Conservation (phyloP, 2,329 filamentous ascomycete species). For the Escovopsis weberi region DNA sequence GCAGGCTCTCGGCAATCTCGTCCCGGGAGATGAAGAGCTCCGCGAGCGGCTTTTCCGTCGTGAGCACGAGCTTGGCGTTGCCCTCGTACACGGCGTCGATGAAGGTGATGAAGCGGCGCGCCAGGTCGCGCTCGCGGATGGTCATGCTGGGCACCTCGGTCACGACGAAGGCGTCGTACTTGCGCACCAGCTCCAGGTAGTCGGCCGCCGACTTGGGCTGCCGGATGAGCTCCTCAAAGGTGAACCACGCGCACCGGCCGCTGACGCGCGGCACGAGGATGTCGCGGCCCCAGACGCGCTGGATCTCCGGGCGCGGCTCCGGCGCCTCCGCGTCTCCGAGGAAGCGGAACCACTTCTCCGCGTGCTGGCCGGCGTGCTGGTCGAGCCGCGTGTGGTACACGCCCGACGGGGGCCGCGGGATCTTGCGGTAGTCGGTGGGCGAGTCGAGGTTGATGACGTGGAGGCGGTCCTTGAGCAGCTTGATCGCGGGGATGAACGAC, state of each 20-base stretch:
- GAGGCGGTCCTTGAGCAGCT: slow-evolving; percentile 70
- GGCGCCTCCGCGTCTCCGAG: slow-evolving; percentile 72
- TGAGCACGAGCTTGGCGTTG: slow-evolving; percentile 88
- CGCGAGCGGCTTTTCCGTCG: slow-evolving; percentile 68
- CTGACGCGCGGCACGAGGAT: slow-evolving; percentile 79
- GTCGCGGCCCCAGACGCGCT: slow-evolving; percentile 84
- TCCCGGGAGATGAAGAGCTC: slow-evolving; percentile 71
- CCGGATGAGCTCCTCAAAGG: slow-evolving; percentile 83
- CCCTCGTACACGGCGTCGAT: slow-evolving; percentile 91
- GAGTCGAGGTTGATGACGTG: slow-evolving; percentile 91
- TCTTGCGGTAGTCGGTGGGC: slow-evolving; percentile 92
- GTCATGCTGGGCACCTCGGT: slow-evolving; percentile 91
- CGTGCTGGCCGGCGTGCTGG: slow-evolving; percentile 60
- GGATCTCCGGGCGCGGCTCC: slow-evolving; percentile 58
- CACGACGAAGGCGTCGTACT: slow-evolving; percentile 85
- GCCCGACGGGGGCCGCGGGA: slow-evolving; percentile 78
- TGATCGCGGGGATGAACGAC: slow-evolving; percentile 90
- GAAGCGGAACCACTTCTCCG: slow-evolving; percentile 91
- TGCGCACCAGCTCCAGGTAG: slow-evolving; percentile 80
- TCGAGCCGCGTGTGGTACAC: slow-evolving; percentile 90
- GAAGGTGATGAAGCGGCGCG: slow-evolving; percentile 90
- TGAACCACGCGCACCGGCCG: slow-evolving; percentile 79
- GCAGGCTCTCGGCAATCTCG: slow-evolving; percentile 46
- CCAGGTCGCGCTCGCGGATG: slow-evolving; percentile 69
- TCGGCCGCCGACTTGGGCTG: slow-evolving; percentile 83